A percentile compares a stretch with the other conserved stretches of the same genome.
These are phyloP conservation scores for Mycothermus thermophilus DNA, from an alignment of 495 filamentous ascomycete genomes.

Conservation along the genomic window DNA sequence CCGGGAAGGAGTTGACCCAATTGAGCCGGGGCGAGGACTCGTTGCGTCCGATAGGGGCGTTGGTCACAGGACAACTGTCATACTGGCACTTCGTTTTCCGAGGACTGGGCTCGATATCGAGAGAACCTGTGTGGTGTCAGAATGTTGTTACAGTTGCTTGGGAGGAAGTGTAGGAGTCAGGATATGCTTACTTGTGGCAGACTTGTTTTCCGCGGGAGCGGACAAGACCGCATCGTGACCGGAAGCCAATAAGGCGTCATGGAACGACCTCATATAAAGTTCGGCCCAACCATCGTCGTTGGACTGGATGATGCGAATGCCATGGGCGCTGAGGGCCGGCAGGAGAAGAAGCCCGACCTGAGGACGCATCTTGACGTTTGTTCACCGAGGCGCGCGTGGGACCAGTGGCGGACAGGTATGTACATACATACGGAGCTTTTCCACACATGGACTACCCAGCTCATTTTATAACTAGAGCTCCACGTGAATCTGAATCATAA, in stretches of 20 bases:
- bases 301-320: conserved; percentile 44
- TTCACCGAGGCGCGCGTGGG: no score
- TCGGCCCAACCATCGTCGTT: conserved; percentile 67
- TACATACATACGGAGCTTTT: no score
- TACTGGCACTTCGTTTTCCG: conserved; percentile 40
- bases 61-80: conserved; percentile 42
- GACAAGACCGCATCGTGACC: conserved; percentile 49
- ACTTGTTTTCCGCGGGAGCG: conserved; percentile 50
- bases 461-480: no score
- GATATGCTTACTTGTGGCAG: conserved; percentile 39
- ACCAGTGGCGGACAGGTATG: no score
- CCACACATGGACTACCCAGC: no score
- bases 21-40: conserved; percentile 43
- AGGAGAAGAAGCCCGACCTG: conserved; percentile 4
- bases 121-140: conserved; percentile 30
- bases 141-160: not conserved
- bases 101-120: conserved; percentile 31
- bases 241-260: conserved; percentile 34
- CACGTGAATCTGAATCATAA: no score
- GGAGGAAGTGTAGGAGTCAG: not conserved
- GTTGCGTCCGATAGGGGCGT: conserved; percentile 41
- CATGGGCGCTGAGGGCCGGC: conserved; percentile 3
- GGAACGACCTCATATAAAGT: conserved; percentile 45
- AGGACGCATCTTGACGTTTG: conserved; percentile 2
- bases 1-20: conserved; percentile 57